Base-by-base conservation (phyloP, 75 land plant species). In the Ceratopteris richardii region DNA sequence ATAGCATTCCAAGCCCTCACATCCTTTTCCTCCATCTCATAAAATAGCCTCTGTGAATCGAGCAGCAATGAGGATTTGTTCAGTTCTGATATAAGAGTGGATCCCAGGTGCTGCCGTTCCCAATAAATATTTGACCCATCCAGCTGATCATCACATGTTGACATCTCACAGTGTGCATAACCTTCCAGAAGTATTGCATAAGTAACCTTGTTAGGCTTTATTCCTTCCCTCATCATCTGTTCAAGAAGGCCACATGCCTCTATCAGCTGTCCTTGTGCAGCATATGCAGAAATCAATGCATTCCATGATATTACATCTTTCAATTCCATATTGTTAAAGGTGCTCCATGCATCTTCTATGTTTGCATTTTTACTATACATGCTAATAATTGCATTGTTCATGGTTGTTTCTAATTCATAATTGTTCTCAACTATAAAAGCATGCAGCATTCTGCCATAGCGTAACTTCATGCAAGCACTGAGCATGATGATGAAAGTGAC, bases 221-320 rank as follows among this genome's bases (percentile, higher is more conserved):
- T 59, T 31, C 59, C 37, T 29, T 59, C 63, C 19, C 23, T 36
- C 31, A 41, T 31, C 70, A 67, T 67, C 44, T 60, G 63, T 0
- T 60, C 70, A 31, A 60, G 30, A 12, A 67, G 70, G 39, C 25
- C 31, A 21, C 26, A 25, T 36, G 63, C 63, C 22, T 46, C 50
- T 14, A 4, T 17, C 4, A 46, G 2, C 9, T 9, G 7, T 21
- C 17, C 56, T 27, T 46, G 4, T 17, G 3, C 4, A 2, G 22
- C 21, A 59, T 36, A 59, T 9, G 26, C 61, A 43, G 70, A 31
- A 29, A 67, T 47, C 37, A 67, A 62, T 31, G 70, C 51, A 62
- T 67, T 67, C 70, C 70, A 67, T 12, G 70, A 67, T 44, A 67
- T 39, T 1, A 62, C 37, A 51, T 67, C 65, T 24, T 17, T 24